Conservation (phyloP, 2,329 filamentous ascomycete genomes). For the Ascochyta clinopodiicola region DNA sequence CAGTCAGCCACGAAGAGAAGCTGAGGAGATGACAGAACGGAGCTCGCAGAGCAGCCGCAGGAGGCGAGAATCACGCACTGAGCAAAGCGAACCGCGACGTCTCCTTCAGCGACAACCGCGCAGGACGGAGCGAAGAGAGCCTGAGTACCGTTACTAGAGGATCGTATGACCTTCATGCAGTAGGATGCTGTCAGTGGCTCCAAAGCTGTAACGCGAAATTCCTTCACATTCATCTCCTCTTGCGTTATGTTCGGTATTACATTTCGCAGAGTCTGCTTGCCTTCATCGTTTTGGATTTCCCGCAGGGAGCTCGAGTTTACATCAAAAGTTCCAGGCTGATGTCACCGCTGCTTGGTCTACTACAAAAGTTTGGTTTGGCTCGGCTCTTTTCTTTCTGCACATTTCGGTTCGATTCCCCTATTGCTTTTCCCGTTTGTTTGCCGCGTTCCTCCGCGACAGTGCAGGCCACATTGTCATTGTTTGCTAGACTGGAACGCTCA, state of each 20-base stretch:
- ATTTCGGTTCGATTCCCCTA: conserved; percentile 33
- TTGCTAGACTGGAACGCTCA: conserved; percentile 49
- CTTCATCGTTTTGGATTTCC: neutral
- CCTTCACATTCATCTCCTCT: neutral
- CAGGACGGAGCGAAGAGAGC: conserved; percentile 17
- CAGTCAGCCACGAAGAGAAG: conserved; percentile 32
- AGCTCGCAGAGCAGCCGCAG: conserved; percentile 37
- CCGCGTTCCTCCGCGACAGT: conserved; percentile 37
- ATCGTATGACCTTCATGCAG: neutral
- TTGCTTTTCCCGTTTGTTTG: conserved; percentile 31
- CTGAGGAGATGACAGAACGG: conserved; percentile 38
- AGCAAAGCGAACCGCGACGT: conserved; percentile 29
- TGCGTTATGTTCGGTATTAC: neutral
- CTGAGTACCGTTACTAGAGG: conserved; percentile 24
- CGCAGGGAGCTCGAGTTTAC: neutral
- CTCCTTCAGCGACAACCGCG: conserved; percentile 25
- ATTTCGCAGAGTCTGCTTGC: neutral
- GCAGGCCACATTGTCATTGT: conserved; percentile 45
- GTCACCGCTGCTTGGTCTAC: conserved; percentile 10
- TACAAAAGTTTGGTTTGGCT: conserved; percentile 30
- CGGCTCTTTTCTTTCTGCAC: conserved; percentile 21
- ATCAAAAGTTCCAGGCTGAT: conserved; percentile 28
- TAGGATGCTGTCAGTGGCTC: neutral
- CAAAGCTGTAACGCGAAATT: neutral
- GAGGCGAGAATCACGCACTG: conserved; percentile 31